Evolutionary conservation across 495 filamentous ascomycete species (phyloP).

Genomic region (Penicillium malachiteum): DNA sequence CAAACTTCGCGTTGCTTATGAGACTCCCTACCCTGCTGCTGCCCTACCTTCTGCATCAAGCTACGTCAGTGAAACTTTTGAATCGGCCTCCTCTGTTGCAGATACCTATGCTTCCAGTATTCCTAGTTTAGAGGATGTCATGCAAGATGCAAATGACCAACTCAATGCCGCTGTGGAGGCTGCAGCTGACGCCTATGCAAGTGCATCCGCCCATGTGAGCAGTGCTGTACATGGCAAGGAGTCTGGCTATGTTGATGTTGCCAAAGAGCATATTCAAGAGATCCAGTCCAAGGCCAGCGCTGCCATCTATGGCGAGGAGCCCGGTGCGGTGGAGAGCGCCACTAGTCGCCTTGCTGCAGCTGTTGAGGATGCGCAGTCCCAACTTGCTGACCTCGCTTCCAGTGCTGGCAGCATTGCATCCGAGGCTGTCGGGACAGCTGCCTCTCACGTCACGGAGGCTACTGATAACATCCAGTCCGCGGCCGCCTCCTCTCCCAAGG

Average conservation of each 20-base stretch:
- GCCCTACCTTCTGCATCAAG: slow-evolving; percentile 53
- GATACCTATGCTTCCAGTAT: slow-evolving; percentile 54
- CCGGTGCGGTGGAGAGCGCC: slow-evolving; percentile 56
- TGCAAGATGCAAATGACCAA: slow-evolving; percentile 54
- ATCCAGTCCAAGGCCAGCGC: slow-evolving; percentile 53
- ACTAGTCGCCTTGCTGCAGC: slow-evolving; percentile 44
- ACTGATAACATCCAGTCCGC: slow-evolving; percentile 32
- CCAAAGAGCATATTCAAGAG: slow-evolving; percentile 47
- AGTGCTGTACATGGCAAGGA: slow-evolving; percentile 57
- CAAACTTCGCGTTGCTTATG: slow-evolving; percentile 64
- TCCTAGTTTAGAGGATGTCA: slow-evolving; percentile 57
- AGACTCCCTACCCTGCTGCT: slow-evolving; percentile 51
- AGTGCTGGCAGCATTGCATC: slow-evolving; percentile 35
- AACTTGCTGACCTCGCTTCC: slow-evolving; percentile 43
- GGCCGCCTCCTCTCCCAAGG: slow-evolving; percentile 36
- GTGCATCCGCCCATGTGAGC: slow-evolving; percentile 48
- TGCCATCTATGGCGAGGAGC: slow-evolving; percentile 55
- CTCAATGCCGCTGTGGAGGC: slow-evolving; percentile 60
- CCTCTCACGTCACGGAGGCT: slow-evolving; percentile 49
- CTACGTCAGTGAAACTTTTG: slow-evolving; percentile 56
- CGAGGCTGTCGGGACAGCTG: slow-evolving; percentile 38
- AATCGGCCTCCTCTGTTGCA: slow-evolving; percentile 53
- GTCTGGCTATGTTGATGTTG: slow-evolving; percentile 48
- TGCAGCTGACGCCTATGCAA: slow-evolving; percentile 48
- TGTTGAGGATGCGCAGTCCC: slow-evolving; percentile 49